Evolutionary conservation across 495 filamentous ascomycete genomes (phyloP), one percentile per base, ranked within the genome.

Genomic region (Talaromyces liani): DNA sequence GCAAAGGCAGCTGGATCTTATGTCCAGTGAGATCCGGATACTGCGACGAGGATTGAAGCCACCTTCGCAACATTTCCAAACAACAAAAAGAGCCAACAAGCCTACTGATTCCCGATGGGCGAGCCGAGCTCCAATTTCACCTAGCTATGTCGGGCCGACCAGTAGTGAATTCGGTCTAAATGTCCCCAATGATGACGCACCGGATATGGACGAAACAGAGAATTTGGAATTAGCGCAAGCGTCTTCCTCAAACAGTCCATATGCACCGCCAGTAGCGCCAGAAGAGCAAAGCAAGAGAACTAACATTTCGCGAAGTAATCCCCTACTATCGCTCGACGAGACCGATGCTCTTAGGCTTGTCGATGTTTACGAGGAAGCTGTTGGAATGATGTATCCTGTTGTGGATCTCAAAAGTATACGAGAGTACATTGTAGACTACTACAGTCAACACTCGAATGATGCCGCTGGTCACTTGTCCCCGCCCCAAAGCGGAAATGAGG

Each of bases 351-450:
- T 90, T 8, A 82, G 88, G 0, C 72, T 95, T 18, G 85, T 88
- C 58, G 74, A 82, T 7, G 79, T 92, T 1, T 90, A 90, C 69
- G 87, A 92, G 58, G 88, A 95, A 65, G 89, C 91, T 66, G 84
- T 93, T 57, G 88, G 88, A 10, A 75, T 90, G 53, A 93, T 93
- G 90, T 95, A 93, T 71, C 91, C 91, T 0, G 84, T 93, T 36
- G 73, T 94, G 14, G 80, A 89, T 66, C 86, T 93, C 47, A 84
- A 90, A 24, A 79, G 79, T 54, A 77, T 91, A 57, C 73, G 77
- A 31, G 69, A 65, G 27, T 79, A 78, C 47, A 72, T 74, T 12
- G 61, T 66, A 8, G 75, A 77, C 24, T 84, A 87, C 54, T 79
- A 76, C 58, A 83, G 90, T 65, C 79, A 83, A n/a, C 80, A 75